Evolutionary conservation across 2,329 filamentous ascomycete genomes (phyloP), one percentile per base, ranked within the genome.

Genomic region (Ophiostoma novo-ulmi): DNA sequence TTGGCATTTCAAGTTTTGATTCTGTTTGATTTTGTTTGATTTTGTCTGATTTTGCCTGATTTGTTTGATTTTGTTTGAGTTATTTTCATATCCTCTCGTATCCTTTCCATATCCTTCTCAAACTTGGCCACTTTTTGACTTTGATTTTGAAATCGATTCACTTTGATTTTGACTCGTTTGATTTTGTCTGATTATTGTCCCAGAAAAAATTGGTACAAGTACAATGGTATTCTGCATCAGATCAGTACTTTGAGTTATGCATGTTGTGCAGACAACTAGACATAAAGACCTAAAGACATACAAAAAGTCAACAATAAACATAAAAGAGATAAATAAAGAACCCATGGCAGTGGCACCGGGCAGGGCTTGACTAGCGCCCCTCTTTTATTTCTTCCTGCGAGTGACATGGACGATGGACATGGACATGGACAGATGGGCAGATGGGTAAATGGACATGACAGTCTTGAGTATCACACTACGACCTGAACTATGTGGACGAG

Each of bases 261-360:
- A 58, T 58, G 52, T 58, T 58, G 52, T 58, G 52, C 52, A 58
- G 52, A 58, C n/a, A 26, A 58, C 44, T 1, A 14, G 39, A 11
- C 39, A 41, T 41, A 48, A 48, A 48, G 41, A 14, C 41, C 26
- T 26, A 48, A 26, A 58, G 7, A 58, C 7, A 58, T 8, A 13
- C 26, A 61, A 8, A 38, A 14, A 26, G 31, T 31, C 31, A 5
- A 44, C 38, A 48, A 11, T 11, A 31, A 26, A 39, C 17, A 31
- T 44, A 26, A 55, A 68, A 11, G 13, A 52, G 5, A 52, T 26
- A 68, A 44, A 31, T 13, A 66, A 66, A 65, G 36, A 66, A 67
- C 65, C 65, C 65, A 67, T 55, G 48, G 44, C 67, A 55, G 48
- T 67, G 65, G 65, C 39, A 65, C 63, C 63, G 63, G 63, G 65